Conservation (phyloP, 257 asterid genomes). For the Cinchona pubescens region DNA sequence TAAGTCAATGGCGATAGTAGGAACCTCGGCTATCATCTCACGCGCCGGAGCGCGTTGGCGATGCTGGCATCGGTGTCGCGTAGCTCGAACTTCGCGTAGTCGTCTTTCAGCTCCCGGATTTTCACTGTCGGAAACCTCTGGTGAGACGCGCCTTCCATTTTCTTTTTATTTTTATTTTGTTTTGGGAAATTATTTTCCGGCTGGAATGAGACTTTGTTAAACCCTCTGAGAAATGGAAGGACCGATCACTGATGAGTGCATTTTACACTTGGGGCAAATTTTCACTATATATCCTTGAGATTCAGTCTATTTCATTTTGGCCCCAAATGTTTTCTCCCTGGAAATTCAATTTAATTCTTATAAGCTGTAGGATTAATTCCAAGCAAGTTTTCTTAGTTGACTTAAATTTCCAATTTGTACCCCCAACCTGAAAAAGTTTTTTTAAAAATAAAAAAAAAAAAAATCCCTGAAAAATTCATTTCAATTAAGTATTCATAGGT, state of each 20-base stretch:
- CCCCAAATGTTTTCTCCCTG: background rate
- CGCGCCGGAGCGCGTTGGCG: conserved; percentile 98
- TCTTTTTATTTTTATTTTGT: background rate
- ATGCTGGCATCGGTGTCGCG: conserved; percentile 84
- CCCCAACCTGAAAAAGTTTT: too few relatives aligned
- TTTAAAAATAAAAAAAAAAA: too few relatives aligned
- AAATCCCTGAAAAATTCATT: too few relatives aligned
- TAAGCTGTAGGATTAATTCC: too few relatives aligned
- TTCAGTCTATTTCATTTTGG: background rate
- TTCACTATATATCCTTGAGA: background rate
- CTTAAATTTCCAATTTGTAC: too few relatives aligned
- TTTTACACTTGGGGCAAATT: background rate
- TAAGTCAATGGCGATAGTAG: conserved; percentile 86
- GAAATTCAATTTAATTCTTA: background rate
- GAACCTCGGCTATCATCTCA: conserved; percentile 95
- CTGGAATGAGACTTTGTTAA: too few relatives aligned
- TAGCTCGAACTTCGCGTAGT: conserved; percentile 86
- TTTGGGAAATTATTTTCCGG: conserved; percentile 1
- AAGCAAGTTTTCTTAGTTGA: too few relatives aligned
- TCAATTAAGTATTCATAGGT: too few relatives aligned
- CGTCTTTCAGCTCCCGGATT: conserved; percentile 73
- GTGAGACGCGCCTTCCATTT: conserved; percentile 71
- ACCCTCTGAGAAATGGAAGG: background rate
- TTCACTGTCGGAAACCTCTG: conserved; percentile 86
- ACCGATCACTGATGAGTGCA: background rate